Conservation (phyloP, 768 basidiomycete species). For the Leccinum uliginosum region DNA sequence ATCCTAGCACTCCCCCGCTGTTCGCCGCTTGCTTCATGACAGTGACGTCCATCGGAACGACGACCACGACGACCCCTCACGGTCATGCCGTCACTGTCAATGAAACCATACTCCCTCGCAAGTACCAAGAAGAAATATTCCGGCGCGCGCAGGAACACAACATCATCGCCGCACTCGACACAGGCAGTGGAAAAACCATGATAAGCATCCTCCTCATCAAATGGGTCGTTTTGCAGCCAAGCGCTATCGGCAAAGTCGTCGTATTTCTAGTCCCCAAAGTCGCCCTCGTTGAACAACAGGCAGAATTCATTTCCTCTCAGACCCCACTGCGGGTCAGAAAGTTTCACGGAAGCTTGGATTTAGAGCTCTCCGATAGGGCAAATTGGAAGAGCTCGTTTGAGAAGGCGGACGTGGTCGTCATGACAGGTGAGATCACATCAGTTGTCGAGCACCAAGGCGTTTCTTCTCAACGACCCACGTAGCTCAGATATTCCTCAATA, state of each 20-base stretch:
- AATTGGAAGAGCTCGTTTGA: slow-evolving; percentile 65
- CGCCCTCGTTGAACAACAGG: slow-evolving; percentile 80
- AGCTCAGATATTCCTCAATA: slow-evolving; percentile 82
- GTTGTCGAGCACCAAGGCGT: background rate
- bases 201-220: slow-evolving; percentile 66
- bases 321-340: slow-evolving; percentile 64
- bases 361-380: slow-evolving; percentile 61
- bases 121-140: slow-evolving; percentile 56
- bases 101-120: slow-evolving; percentile 42
- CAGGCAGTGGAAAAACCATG: slow-evolving; percentile 59
- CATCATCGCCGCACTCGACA: slow-evolving; percentile 56
- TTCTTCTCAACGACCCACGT: slow-evolving; percentile 1
- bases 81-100: slow-evolving; percentile 28
- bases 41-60: slow-evolving; percentile 16
- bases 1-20: slow-evolving; percentile 6
- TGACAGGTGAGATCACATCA: slow-evolving; percentile 58
- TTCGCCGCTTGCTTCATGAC: slow-evolving; percentile 21
- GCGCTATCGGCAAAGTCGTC: slow-evolving; percentile 52
- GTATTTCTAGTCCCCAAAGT: slow-evolving; percentile 86
- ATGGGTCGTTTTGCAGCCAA: slow-evolving; percentile 58
- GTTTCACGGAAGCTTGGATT: slow-evolving; percentile 66
- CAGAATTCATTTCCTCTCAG: slow-evolving; percentile 57
- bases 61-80: slow-evolving; percentile 21
- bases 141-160: slow-evolving; percentile 45
- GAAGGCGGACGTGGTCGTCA: slow-evolving; percentile 71